Base-by-base conservation (phyloP, 495 filamentous ascomycete genomes). In the Haplographium delicatum region DNA sequence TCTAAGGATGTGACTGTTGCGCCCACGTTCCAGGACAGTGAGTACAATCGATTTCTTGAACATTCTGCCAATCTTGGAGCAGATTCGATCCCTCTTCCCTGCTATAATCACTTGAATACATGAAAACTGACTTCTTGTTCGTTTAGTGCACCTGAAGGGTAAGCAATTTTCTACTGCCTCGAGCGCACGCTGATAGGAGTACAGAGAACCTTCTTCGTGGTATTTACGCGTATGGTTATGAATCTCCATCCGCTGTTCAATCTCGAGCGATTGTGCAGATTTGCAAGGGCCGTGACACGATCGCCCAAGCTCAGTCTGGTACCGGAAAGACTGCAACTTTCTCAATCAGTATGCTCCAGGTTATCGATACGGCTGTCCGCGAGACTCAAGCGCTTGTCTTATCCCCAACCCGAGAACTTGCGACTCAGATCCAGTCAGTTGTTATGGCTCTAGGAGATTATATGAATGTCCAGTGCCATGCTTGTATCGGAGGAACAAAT, bases 311-410 rank as follows among this genome's bases (percentile, higher is more conserved):
- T n/a, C 93, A 99, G 75, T 96, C 90, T 44, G 93, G 93, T 72
- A 99, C 93, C 44, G 93, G 93, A 73, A 99, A 99, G 76, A 99
- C 93, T 19, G 93, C 93, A 8, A 99, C 93, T 1, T 99, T 99
- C 74, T 91, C 91, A 48, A 96, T 99, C 71, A 93, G 88, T 62
- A 89, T 94, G 63, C 83, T 99, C 24, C 93, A 98, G 65, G 87
- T 95, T 58, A 90, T 91, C 73, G 86, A 93, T 60, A 87, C 84
- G 2, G 80, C 75, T 33, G 74, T 96, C 33, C 84, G 89, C 53
- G 84, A 93, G 67, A 91, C 86, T 46, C 91, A 97, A 73, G 93
- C 91, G 10, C 82, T 99, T 28, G 89, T 99, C 20, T 84, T 99
- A n/a, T 91, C 93, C 16, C 93, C 93, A 8, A 99, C 93, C 43